Conservation (phyloP, 768 basidiomycete genomes). For the Leccinum sublutescens region DNA sequence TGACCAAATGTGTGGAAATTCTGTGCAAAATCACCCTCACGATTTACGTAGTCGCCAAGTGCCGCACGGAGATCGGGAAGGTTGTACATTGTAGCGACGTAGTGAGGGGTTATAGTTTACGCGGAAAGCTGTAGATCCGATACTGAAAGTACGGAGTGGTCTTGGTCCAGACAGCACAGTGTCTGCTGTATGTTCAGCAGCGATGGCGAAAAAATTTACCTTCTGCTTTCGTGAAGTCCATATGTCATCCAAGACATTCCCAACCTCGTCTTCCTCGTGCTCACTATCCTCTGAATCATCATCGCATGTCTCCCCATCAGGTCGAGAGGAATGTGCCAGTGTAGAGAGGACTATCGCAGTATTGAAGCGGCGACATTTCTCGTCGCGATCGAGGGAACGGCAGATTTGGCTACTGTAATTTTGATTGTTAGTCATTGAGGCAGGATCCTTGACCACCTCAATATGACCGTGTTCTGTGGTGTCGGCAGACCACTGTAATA, state of each 20-base stretch:
- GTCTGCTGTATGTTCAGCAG: neutral
- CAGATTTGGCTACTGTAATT: neutral
- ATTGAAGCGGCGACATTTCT: neutral
- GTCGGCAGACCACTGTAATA: conserved; percentile 3
- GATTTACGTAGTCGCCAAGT: neutral
- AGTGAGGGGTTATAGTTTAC: neutral
- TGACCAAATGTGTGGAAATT: neutral
- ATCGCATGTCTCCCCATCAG: too few relatives aligned
- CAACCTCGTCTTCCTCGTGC: neutral
- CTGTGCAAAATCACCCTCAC: neutral
- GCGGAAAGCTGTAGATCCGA: neutral
- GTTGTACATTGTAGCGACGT: neutral
- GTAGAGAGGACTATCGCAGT: neutral
- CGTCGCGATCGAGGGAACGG: neutral
- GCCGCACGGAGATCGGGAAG: neutral
- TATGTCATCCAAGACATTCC: neutral
- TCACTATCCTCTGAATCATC: too few relatives aligned
- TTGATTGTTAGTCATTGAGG: neutral
- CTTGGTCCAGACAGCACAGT: neutral
- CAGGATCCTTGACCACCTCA: neutral
- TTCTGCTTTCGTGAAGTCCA: neutral
- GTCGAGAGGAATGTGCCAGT: too few relatives aligned
- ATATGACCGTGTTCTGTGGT: neutral
- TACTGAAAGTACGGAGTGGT: neutral
- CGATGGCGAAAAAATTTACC: neutral